Evolutionary conservation across 257 asterid genomes (phyloP).

Genomic region (Dorcoceras hygrometricum): DNA sequence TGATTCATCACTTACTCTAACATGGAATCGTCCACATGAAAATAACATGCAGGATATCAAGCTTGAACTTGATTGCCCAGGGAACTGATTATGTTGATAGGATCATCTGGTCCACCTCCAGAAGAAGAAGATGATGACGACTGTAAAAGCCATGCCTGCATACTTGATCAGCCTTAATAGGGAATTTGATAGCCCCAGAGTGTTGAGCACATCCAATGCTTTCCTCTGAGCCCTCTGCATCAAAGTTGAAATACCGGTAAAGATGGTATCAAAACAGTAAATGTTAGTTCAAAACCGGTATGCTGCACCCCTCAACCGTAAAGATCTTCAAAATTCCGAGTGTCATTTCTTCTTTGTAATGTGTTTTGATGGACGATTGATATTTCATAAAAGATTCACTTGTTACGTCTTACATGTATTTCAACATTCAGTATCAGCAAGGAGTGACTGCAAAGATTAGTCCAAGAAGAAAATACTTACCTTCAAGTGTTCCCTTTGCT

Average conservation of each 20-base stretch:
- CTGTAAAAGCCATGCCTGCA: slow-evolving; percentile 69
- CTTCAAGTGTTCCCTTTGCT: slow-evolving; percentile 91
- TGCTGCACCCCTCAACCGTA: not conserved
- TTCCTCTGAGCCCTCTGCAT: slow-evolving; percentile 93
- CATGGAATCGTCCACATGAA: not conserved
- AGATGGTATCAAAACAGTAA: too few species aligned
- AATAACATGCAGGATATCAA: not conserved
- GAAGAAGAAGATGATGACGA: slow-evolving; percentile 50
- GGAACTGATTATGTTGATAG: not conserved
- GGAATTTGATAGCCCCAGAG: slow-evolving; percentile 85
- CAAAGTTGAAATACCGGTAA: slow-evolving; percentile 17
- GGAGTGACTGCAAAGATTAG: not conserved
- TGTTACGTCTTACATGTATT: not conserved
- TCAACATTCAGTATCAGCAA: not conserved
- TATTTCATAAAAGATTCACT: slow-evolving; percentile 1
- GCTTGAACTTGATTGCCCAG: not conserved
- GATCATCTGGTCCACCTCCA: slow-evolving; percentile 93
- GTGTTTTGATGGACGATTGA: not conserved
- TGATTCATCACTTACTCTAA: not conserved
- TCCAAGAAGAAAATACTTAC: slow-evolving; percentile 30
- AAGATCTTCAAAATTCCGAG: not conserved
- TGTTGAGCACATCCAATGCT: slow-evolving; percentile 91
- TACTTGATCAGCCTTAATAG: slow-evolving; percentile 80
- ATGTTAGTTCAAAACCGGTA: too few species aligned
- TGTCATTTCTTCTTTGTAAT: not conserved